phyloP scores from a whole-genome alignment of 2,329 filamentous ascomycete genomes.

The Microsporum ferrugineum region DNA sequence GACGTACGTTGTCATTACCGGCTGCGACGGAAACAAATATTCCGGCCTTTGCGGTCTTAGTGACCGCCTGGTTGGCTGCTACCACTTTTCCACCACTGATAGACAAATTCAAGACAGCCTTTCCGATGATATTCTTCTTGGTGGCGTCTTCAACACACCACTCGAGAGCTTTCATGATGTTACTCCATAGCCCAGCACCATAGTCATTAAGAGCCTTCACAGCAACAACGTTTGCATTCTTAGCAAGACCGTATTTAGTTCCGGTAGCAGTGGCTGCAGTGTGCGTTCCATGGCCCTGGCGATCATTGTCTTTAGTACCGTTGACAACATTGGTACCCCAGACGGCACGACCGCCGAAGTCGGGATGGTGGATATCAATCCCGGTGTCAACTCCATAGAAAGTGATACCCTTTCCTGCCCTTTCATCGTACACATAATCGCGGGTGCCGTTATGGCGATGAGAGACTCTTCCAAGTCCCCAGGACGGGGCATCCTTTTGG shows the following conservation, averaged over 20 bases:
- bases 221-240: constrained; percentile 30
- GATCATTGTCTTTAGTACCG: constrained; percentile 12
- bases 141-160: constrained; percentile 27
- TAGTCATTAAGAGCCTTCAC: constrained; percentile 41
- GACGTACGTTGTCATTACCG: constrained; percentile 27
- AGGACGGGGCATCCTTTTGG: constrained; percentile 20
- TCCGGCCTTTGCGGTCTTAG: constrained; percentile 27
- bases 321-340: constrained; percentile 25
- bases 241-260: constrained; percentile 28
- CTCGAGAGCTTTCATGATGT: constrained; percentile 41
- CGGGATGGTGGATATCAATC: constrained; percentile 24
- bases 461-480: constrained; percentile 28
- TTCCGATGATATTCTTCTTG: constrained; percentile 20
- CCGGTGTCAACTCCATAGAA: constrained; percentile 30
- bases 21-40: constrained; percentile 33
- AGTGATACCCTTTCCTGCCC: constrained; percentile 25
- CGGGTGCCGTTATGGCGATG: constrained; percentile 16
- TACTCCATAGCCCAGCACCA: constrained; percentile 36
- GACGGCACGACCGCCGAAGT: constrained; percentile 28
- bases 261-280: constrained; percentile 27
- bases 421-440: constrained; percentile 27
- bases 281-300: constrained; percentile 31
- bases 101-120: constrained; percentile 27
- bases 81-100: constrained; percentile 26
- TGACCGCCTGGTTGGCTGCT: constrained; percentile 30